Conservation (phyloP, 179 eudicot species). For the Heliamphora pulchella region DNA sequence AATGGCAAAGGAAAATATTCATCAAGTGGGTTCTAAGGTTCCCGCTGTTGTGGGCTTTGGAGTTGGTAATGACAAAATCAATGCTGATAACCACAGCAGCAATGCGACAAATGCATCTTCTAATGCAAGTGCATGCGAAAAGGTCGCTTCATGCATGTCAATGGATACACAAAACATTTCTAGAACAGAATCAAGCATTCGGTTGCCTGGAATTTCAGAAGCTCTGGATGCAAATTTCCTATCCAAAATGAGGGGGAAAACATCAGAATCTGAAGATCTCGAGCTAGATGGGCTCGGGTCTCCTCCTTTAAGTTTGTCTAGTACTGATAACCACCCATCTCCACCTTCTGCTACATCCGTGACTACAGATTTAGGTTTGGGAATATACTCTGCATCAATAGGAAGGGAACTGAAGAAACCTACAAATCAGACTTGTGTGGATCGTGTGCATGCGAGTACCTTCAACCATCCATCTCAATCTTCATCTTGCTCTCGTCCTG, state of each 20-base stretch:
- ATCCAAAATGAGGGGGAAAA: conserved; percentile 24
- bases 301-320: conserved; percentile 20
- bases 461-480: conserved; percentile 4
- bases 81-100: conserved; percentile 8
- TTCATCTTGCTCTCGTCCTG: conserved; percentile 11
- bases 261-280: conserved; percentile 20
- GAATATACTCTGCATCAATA: conserved; percentile 26
- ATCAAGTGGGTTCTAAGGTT: conserved; percentile 23
- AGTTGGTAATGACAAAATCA: conserved; percentile 31
- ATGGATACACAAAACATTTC: conserved; percentile 25
- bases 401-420: conserved; percentile 24
- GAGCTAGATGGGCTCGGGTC: conserved; percentile 23
- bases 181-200: conserved; percentile 26
- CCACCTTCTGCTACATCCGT: conserved; percentile 46
- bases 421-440: conserved; percentile 15
- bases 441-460: conserved; percentile 18
- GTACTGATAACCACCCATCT: conserved; percentile 25
- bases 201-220: conserved; percentile 16
- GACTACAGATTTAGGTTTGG: conserved; percentile 64
- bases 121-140: conserved; percentile 17
- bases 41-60: conserved; percentile 40
- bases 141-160: conserved; percentile 21
- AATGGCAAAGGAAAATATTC: conserved; percentile 19
- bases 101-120: conserved; percentile 26
- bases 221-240: conserved; percentile 23